These are phyloP conservation scores for Exidia glandulosa DNA, from an alignment of 768 basidiomycete species.

Conservation along the genomic window DNA sequence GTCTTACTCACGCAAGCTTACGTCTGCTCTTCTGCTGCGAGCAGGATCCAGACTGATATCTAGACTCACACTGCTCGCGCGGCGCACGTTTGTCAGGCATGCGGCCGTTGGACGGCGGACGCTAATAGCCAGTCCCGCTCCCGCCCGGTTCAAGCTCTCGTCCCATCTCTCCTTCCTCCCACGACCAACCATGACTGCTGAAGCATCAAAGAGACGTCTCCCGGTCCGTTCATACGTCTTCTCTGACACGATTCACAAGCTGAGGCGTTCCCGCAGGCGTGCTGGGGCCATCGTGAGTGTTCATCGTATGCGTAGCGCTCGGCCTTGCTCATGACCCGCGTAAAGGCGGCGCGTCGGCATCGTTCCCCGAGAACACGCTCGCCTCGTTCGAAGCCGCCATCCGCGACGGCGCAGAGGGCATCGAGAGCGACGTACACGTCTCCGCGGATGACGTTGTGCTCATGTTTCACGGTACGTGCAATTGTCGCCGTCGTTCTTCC, in stretches of 20 bases:
- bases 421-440: constrained; percentile 97
- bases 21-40: too few relatives aligned
- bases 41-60: too few relatives aligned
- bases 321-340: constrained; percentile 1
- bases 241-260: background rate
- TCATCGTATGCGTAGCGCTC: constrained; percentile 16
- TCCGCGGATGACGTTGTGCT: constrained; percentile 78
- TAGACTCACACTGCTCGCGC: too few relatives aligned
- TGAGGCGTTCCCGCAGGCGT: constrained; percentile 32
- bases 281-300: constrained; percentile 72
- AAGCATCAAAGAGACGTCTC: background rate
- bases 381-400: constrained; percentile 94
- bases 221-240: background rate
- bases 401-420: constrained; percentile 88
- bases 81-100: too few relatives aligned
- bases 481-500: background rate
- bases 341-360: constrained; percentile 65
- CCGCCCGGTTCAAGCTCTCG: too few relatives aligned
- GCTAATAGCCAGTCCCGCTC: too few relatives aligned
- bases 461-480: constrained; percentile 87
- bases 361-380: constrained; percentile 88
- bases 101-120: too few relatives aligned
- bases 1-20: too few relatives aligned
- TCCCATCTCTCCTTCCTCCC: too few relatives aligned
- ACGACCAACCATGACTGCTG: background rate